Base-by-base conservation (phyloP, 805 yeast species). In the Yarrowia keelungensis region DNA sequence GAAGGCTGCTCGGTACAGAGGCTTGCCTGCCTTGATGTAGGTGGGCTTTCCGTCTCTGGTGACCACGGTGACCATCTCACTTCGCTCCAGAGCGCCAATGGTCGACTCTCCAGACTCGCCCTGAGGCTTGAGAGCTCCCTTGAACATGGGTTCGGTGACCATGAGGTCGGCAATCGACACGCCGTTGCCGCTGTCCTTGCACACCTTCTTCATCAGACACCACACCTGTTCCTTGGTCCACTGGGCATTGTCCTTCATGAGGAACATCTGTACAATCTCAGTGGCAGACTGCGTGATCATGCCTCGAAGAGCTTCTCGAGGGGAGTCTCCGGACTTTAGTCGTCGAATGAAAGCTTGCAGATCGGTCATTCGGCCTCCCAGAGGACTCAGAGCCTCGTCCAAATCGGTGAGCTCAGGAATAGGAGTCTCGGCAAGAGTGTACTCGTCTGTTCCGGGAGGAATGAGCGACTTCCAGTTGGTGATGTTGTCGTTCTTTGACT, bases 351-450 rank as follows among this genome's bases (percentile, higher is more conserved):
- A 92, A 38, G 94, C 89, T 78, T 95, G 97, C 65, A 95, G 81
- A 77, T 95, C 99, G 54, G 92, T 82, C 93, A 94, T 90, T 71
- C 99, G 86, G 49, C 99, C 99, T 22, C 99, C 99, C 36, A 95
- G 79, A 12, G 97, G 96, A 36, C 81, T 86, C 42, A 93, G 79
- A 41, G 88, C 84, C 5, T 79, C 78, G 32, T 86, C 88, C 32
- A 92, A 81, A 10, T 81, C 82, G 1, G 75, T 70, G 8, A 71
- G 61, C 5, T 64, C 41, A 3, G 47, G 58, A 47, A 53, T 43
- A 9, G 47, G 59, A 14, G 49, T 58, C 15, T 38, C 50, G 15
- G 51, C 68, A 3, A 69, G 45, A 3, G 74, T 36, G 8, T 43
- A 15, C n/a, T 68, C 67, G n/a, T 50, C 70, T 15, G 69, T 47